These are phyloP conservation scores for Paramecium bursaria DNA, from an alignment of 73 alveolate genomes.

Conservation along the genomic window DNA sequence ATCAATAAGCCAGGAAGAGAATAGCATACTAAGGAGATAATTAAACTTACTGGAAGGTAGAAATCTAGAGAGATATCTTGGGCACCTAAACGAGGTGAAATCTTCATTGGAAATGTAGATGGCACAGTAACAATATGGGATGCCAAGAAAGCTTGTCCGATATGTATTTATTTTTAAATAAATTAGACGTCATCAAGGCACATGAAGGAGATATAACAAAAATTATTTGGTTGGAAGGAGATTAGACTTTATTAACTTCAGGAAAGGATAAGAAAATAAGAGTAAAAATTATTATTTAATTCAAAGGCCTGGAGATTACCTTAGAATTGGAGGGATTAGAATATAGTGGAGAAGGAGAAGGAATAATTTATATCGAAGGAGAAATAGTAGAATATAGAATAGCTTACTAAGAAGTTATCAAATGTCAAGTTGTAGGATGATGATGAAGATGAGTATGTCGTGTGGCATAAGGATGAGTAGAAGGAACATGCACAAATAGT, in stretches of 20 bases:
- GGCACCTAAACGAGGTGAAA: conserved; percentile 66
- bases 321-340: conserved; percentile 68
- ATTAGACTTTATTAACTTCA: conserved; percentile 59
- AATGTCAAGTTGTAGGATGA: not conserved
- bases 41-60: conserved; percentile 45
- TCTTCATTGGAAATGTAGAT: conserved; percentile 65
- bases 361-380: not conserved
- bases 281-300: not conserved
- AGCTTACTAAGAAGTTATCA: not conserved
- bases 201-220: conserved; percentile 67
- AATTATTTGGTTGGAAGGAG: conserved; percentile 64
- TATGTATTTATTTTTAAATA: not conserved
- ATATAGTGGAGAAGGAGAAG: conserved; percentile 55
- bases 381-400: not conserved
- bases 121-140: conserved; percentile 71
- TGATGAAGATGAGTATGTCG: conserved; percentile 48
- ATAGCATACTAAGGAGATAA: conserved; percentile 53
- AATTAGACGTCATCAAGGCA: conserved; percentile 65
- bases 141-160: conserved; percentile 55
- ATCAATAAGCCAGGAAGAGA: conserved; percentile 70
- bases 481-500: no score
- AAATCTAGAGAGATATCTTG: conserved; percentile 63
- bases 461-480: conserved; percentile 49
- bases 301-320: conserved; percentile 52
- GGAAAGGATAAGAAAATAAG: conserved; percentile 65